Percentiles rank a stretch among this genome's conserved stretches.
Conservation (phyloP, 176 grass and related monocot genomes). For the Oryza coarctata region DNA sequence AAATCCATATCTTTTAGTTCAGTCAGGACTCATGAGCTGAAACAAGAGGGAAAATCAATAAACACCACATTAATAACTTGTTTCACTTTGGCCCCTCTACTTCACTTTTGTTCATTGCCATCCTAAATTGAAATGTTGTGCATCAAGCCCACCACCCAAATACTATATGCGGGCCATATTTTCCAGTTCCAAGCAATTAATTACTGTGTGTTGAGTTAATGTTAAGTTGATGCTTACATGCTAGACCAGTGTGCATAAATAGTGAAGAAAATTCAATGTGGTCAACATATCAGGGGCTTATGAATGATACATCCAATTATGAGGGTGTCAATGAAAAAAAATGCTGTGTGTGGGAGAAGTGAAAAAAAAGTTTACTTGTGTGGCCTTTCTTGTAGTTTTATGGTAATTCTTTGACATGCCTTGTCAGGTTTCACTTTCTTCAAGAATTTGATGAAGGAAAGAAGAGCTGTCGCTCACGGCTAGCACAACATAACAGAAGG, state of each 20-base stretch:
- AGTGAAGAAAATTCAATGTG: neutral
- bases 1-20: neutral
- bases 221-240: no score
- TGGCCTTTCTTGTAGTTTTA: neutral
- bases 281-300: neutral
- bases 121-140: no score
- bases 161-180: no score
- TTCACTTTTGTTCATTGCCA: no score
- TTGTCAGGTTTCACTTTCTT: slow-evolving; percentile 73
- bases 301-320: no score
- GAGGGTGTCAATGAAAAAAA: no score
- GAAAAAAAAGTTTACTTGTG: neutral
- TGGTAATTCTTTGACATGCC: slow-evolving; percentile 7
- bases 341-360: no score
- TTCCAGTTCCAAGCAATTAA: no score
- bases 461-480: slow-evolving; percentile 78
- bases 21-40: neutral
- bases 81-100: no score
- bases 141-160: no score
- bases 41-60: neutral
- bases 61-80: no score
- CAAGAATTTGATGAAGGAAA: slow-evolving; percentile 93
- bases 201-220: no score
- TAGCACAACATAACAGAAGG: slow-evolving; percentile 73
- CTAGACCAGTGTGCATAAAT: neutral